phyloP scores from a whole-genome alignment of 1,284 basidiomycete genomes.

The Trichosporon asahii region DNA sequence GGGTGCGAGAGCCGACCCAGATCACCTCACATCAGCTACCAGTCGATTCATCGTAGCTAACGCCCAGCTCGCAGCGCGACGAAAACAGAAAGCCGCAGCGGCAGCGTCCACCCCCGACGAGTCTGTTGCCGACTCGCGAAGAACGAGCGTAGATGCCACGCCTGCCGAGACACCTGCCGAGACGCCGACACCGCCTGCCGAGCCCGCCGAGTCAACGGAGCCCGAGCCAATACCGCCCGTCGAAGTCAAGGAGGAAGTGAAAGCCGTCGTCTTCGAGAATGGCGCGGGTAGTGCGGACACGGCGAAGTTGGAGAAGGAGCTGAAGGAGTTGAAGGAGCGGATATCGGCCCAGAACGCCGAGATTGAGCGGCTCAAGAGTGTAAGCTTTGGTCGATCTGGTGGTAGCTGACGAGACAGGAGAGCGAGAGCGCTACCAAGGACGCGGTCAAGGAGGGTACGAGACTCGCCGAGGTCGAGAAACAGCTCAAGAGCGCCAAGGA shows the following conservation, averaged over 20 bases:
- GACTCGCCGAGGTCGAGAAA: neutral
- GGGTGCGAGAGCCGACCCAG: neutral
- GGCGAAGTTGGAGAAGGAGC: conserved; percentile 33
- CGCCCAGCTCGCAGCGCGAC: neutral
- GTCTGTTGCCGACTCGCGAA: neutral
- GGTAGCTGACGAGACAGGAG: neutral
- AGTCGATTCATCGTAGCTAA: neutral
- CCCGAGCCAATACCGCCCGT: neutral
- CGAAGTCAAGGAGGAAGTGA: neutral
- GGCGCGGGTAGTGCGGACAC: neutral
- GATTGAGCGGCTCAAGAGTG: neutral
- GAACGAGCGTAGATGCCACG: neutral
- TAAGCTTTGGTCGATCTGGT: neutral
- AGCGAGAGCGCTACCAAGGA: neutral
- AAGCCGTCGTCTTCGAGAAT: neutral
- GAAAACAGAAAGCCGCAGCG: conserved; percentile 2
- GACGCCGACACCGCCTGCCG: neutral
- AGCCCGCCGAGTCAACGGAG: neutral
- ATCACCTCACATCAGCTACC: neutral
- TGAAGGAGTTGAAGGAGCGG: conserved; percentile 23
- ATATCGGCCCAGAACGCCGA: neutral
- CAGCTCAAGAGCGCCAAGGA: neutral
- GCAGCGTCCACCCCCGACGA: neutral
- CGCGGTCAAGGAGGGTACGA: neutral
- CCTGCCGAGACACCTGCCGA: neutral